phyloP scores from a whole-genome alignment of 257 asterid genomes.

The Parsonsia alboflavescens region DNA sequence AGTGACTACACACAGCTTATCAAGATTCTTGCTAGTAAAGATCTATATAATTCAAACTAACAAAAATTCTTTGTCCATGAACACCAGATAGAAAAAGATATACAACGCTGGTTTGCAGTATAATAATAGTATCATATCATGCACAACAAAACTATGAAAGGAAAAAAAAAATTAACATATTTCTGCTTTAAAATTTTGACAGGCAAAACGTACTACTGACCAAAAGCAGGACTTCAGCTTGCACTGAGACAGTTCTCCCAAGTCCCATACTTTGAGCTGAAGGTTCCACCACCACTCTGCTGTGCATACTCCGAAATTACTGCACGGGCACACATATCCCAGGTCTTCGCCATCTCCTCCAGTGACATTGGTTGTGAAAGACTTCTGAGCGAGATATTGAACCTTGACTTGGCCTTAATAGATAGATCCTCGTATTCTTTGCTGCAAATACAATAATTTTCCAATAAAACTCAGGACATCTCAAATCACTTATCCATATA shows the following conservation, averaged over 20 bases:
- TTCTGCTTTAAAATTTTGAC: too few species aligned
- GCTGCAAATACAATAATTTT: constrained; percentile 26
- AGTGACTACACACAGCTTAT: too few species aligned
- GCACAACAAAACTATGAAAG: too few species aligned
- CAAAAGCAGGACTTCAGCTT: not conserved
- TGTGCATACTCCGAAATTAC: constrained; percentile 67
- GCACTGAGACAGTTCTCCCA: constrained; percentile 70
- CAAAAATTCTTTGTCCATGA: too few species aligned
- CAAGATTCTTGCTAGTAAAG: too few species aligned
- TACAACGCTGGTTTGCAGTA: too few species aligned
- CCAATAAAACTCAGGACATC: not conserved
- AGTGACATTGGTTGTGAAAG: constrained; percentile 76
- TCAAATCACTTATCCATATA: not conserved
- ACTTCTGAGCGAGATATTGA: constrained; percentile 60
- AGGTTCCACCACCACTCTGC: constrained; percentile 76
- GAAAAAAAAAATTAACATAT: too few species aligned
- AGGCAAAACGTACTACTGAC: too few species aligned
- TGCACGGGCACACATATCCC: constrained; percentile 74
- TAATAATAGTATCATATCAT: too few species aligned
- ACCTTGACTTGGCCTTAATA: constrained; percentile 61
- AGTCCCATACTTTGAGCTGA: constrained; percentile 76
- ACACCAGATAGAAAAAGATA: too few species aligned
- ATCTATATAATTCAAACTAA: too few species aligned
- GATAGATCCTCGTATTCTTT: constrained; percentile 76
- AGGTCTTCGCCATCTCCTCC: constrained; percentile 67